Evolutionary conservation across 768 basidiomycete genomes (phyloP), one percentile per base, ranked within the genome.

Genomic region (Rickenella mellea): DNA sequence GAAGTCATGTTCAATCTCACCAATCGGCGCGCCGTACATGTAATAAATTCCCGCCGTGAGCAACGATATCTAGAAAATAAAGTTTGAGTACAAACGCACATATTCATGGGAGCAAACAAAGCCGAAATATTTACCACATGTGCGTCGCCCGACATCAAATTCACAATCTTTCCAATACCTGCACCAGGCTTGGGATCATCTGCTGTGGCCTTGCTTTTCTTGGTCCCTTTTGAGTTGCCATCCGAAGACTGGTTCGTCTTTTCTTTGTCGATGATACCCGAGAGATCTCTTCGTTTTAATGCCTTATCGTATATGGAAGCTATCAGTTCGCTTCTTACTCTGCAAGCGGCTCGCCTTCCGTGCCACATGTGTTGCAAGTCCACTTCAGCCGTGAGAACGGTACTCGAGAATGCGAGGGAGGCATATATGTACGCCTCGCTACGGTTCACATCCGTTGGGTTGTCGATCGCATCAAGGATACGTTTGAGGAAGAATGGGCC

Each of bases 301-400:
- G 89, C 75, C 57, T 96, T 96, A 58, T 90, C 84, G 54, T 92
- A 94, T 40, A 94, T 86, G 2, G 80, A 63, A 0, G 85, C 79
- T 80, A 88, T 91, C 14, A 93, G 71, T 61, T 86, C 84, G 10
- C 73, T 71, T 6, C 85, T 78, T 3, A 88, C 76, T 19, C 85
- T 70, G 1, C 81, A 81, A 0, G 69, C 57, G 1, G 78, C 86
- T n/a, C 88, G 76, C 32, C 91, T 74, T 17, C 82, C 79, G 43
- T 73, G 78, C 85, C 86, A 91, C 11, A 88, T 66, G 55, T 86
- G 84, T 44, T 83, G 80, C 3, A 81, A 61, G 50, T 89, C 83
- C 1, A 78, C 67, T 61, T 85, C 67, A 0, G 74, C 72, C 63
- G 83, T 85, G 43, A 67, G 51, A 0, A 80, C 27, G 0, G 77